A percentile compares a stretch with the other conserved stretches of the same genome.
These are phyloP conservation scores for Ceratocystis huliohia DNA, from an alignment of 2,329 filamentous ascomycete genomes.

Conservation along the genomic window DNA sequence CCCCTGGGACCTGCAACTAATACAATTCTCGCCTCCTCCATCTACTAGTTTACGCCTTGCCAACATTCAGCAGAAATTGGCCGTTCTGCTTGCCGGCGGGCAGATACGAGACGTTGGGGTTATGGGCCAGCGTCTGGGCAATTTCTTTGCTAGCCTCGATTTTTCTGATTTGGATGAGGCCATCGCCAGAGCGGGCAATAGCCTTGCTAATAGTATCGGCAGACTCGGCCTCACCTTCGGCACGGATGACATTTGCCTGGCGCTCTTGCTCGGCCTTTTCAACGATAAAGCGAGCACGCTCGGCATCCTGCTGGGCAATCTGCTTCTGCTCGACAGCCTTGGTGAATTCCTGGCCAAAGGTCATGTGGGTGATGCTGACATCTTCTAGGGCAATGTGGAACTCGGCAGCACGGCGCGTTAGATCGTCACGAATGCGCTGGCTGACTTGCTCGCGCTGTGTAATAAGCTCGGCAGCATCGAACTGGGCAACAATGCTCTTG, in stretches of 20 bases:
- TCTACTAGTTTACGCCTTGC: constrained; percentile 28
- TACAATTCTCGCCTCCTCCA: not conserved
- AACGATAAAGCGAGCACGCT: constrained; percentile 93
- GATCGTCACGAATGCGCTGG: constrained; percentile 82
- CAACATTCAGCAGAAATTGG: constrained; percentile 42
- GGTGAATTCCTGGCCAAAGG: constrained; percentile 97
- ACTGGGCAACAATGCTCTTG: constrained; percentile 96
- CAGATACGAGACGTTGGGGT: constrained; percentile 93
- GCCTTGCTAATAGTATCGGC: constrained; percentile 92
- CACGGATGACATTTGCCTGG: constrained; percentile 95
- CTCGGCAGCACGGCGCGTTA: constrained; percentile 82
- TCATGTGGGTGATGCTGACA: constrained; percentile 99
- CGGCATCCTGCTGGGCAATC: constrained; percentile 97
- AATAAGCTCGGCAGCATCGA: constrained; percentile 96
- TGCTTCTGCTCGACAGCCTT: constrained; percentile 99
- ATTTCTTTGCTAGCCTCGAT: constrained; percentile 97
- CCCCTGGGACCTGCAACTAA: constrained; percentile 16
- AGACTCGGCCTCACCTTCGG: constrained; percentile 93
- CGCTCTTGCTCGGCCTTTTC: constrained; percentile 98
- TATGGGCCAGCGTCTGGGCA: constrained; percentile 72
- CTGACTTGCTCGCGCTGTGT: constrained; percentile 96
- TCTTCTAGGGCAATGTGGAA: constrained; percentile 99
- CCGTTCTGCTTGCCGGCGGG: constrained; percentile 61
- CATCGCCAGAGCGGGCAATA: constrained; percentile 84
- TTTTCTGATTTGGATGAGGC: constrained; percentile 86